Base-by-base conservation (phyloP, 2,329 filamentous ascomycete genomes). In the Akanthomyces muscarius region DNA sequence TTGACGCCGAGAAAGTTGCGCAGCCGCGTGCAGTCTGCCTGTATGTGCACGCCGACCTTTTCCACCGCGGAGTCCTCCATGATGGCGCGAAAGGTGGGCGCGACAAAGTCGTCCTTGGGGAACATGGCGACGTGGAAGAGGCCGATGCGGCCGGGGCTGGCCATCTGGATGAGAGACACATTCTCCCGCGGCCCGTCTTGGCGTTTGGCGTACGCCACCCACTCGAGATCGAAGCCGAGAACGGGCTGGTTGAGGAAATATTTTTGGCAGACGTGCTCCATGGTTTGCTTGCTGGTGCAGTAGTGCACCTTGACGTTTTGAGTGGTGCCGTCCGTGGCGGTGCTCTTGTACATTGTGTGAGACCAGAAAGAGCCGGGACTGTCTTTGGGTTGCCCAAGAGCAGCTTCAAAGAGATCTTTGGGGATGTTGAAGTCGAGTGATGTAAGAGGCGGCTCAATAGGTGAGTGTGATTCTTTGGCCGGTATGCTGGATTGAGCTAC, bases 161-260 rank as follows among this genome's bases (percentile, higher is more conserved):
- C 91, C 25, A 97, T 74, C 74, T 97, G 94, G 50, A 97, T 88
- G 44, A 97, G 75, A 0, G 90, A 93, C 7, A 96, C 84, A 65
- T 92, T 91, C 58, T 83, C 79, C 66, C 89, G 88, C 4, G 87
- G 76, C 3, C 81, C 79, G 2, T 80, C 72, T 8, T 66, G 69
- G 23, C 72, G 79, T 6, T 71, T 77, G 0, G 85, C 80, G 6
- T 82, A 77, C 1, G 79, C 67, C 59, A 86, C 81, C 93, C 94
- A 97, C 77, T 97, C 94, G 65, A 97, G 82, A 70, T 97, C 93
- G 65, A 97, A 92, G 0, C 93, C 93, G n/a, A 97, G 73, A 2
- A 96, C 75, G 45, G 85, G 80, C 69, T 95, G 86, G 30, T 82
- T 68, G 45, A 87, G 71, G 68, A 97, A 97, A 63, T 89, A 81